These are phyloP conservation scores for Chamaecyparis obtusa DNA, from an alignment of 75 land plant species.

Conservation along the genomic window DNA sequence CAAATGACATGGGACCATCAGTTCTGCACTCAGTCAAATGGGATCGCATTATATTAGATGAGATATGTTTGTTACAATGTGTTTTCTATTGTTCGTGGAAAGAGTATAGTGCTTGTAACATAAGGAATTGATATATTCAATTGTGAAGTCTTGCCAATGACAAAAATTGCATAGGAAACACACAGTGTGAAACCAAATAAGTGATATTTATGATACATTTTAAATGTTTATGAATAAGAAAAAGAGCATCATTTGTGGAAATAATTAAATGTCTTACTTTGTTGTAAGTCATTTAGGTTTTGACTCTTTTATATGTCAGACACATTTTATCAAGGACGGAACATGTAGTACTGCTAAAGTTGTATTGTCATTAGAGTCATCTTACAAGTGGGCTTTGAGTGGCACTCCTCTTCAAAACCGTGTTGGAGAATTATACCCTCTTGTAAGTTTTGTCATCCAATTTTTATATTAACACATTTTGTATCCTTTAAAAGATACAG, in stretches of 20 bases:
- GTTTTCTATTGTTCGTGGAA: background rate
- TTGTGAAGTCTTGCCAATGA: background rate
- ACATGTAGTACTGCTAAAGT: conserved; percentile 78
- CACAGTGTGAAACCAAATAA: no score
- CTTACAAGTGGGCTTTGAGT: conserved; percentile 87
- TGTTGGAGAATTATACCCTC: conserved; percentile 82
- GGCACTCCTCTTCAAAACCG: conserved; percentile 97
- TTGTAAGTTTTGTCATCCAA: conserved; percentile 39
- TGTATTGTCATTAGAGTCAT: conserved; percentile 66
- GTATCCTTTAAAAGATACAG: background rate
- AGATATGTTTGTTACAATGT: conserved; percentile 34
- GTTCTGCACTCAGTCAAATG: conserved; percentile 77
- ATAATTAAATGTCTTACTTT: background rate
- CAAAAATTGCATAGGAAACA: background rate
- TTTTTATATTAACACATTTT: background rate
- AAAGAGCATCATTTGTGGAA: background rate
- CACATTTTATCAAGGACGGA: conserved; percentile 80
- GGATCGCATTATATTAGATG: conserved; percentile 86
- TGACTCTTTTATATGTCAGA: conserved; percentile 23
- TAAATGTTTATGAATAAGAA: background rate
- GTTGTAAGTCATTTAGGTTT: background rate
- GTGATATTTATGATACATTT: background rate
- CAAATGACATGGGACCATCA: conserved; percentile 22
- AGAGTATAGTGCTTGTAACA: background rate
- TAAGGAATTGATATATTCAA: background rate